Evolutionary conservation across 2,329 filamentous ascomycete species (phyloP).

Genomic region (Alternaria brassicae): DNA sequence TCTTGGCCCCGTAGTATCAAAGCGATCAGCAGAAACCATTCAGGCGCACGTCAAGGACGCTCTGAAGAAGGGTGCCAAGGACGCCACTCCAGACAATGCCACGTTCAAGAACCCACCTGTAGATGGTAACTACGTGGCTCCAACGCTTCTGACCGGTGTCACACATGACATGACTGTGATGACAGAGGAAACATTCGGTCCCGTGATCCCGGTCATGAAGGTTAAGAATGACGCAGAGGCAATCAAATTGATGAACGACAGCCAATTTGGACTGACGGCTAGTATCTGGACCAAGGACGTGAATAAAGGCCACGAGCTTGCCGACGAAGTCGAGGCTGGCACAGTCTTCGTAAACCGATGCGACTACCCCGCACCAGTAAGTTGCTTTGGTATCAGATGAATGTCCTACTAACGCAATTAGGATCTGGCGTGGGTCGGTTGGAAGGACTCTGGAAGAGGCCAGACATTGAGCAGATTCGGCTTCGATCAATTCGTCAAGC

Average conservation of each 20-base stretch:
- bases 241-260: slow-evolving; percentile 88
- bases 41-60: slow-evolving; percentile 83
- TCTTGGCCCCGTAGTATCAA: slow-evolving; percentile 87
- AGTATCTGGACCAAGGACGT: slow-evolving; percentile 96
- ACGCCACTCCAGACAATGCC: slow-evolving; percentile 82
- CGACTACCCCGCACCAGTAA: slow-evolving; percentile 88
- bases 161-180: slow-evolving; percentile 86
- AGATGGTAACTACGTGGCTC: slow-evolving; percentile 88
- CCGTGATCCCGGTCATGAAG: slow-evolving; percentile 88
- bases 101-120: slow-evolving; percentile 74
- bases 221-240: slow-evolving; percentile 84
- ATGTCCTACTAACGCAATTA: slow-evolving; percentile 47
- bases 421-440: slow-evolving; percentile 96
- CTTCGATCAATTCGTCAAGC: slow-evolving; percentile 93
- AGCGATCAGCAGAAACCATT: slow-evolving; percentile 77
- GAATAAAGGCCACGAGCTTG: slow-evolving; percentile 74
- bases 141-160: slow-evolving; percentile 80
- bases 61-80: slow-evolving; percentile 79
- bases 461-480: slow-evolving; percentile 88
- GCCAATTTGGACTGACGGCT: slow-evolving; percentile 92
- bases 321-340: slow-evolving; percentile 84
- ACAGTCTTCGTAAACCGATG: slow-evolving; percentile 96
- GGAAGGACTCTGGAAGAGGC: slow-evolving; percentile 95
- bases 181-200: slow-evolving; percentile 94
- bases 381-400: slow-evolving; percentile 48